Evolutionary conservation across 2,329 filamentous ascomycete species (phyloP).

Genomic region (Colletotrichum australisinense): DNA sequence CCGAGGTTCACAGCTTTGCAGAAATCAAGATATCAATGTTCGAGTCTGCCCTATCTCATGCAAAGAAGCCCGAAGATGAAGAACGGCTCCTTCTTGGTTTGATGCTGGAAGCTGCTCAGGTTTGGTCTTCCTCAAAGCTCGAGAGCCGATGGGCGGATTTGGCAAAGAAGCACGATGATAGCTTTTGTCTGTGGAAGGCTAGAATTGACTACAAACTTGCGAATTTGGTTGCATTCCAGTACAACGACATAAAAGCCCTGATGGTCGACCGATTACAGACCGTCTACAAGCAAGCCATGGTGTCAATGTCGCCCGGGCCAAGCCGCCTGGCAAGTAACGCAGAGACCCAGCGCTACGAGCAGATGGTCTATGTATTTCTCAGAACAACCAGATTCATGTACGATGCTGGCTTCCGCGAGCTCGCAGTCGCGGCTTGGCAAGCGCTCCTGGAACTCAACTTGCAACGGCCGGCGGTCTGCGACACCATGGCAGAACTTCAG

Average conservation of each 20-base stretch:
- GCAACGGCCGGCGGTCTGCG: conserved; percentile 59
- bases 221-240: conserved; percentile 73
- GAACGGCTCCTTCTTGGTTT: conserved; percentile 74
- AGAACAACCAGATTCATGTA: conserved; percentile 79
- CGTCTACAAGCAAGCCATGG: conserved; percentile 8
- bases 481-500: conserved; percentile 36
- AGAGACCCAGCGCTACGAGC: conserved; percentile 42
- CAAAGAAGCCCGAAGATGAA: conserved; percentile 57
- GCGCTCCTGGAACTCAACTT: conserved; percentile 79
- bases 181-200: conserved; percentile 76
- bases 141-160: conserved; percentile 44
- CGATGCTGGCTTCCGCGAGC: conserved; percentile 82
- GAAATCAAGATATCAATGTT: conserved; percentile 86
- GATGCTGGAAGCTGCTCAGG: conserved; percentile 78
- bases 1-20: conserved; percentile 76
- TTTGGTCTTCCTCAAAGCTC: conserved; percentile 67
- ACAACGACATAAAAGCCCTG: conserved; percentile 71
- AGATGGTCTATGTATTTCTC: conserved; percentile 78
- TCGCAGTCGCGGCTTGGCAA: conserved; percentile 86
- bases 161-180: conserved; percentile 65
- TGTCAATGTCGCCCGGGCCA: conserved; percentile 24
- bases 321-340: background rate
- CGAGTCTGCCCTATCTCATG: conserved; percentile 77
- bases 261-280: conserved; percentile 64
- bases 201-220: conserved; percentile 81